A percentile compares a stretch with the other conserved stretches of the same genome.
phyloP scores from a whole-genome alignment of 495 filamentous ascomycete species.

The Podospora pseudoanserina region DNA sequence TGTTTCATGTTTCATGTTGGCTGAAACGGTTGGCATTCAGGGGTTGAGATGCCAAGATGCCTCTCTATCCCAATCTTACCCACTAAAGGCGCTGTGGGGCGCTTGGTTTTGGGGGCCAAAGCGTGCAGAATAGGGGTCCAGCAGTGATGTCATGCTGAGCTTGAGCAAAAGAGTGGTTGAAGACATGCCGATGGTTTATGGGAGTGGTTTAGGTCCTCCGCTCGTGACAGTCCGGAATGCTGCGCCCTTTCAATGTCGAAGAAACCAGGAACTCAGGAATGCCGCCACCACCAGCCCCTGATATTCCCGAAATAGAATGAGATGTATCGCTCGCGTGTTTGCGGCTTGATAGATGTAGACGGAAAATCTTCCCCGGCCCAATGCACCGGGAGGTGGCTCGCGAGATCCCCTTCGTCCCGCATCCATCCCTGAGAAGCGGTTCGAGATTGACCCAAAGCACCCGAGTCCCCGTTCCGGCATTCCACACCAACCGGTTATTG shows the following conservation, averaged over 20 bases:
- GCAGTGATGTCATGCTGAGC: not conserved
- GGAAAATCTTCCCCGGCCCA: not conserved
- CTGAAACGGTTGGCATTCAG: not conserved
- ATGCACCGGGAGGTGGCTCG: not conserved
- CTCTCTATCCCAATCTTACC: not conserved
- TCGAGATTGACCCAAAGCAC: not conserved
- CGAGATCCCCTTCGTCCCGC: not conserved
- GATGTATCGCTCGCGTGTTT: not conserved
- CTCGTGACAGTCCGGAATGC: not conserved
- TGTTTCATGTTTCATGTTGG: not conserved
- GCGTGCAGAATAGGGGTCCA: not conserved
- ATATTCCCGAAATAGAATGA: not conserved
- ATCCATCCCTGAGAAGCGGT: not conserved
- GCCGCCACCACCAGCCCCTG: not conserved
- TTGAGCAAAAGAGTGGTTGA: not conserved
- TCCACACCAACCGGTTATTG: not conserved
- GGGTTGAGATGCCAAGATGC: not conserved
- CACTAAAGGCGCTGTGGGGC: not conserved
- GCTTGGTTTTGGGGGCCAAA: not conserved
- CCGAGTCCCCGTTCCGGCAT: not conserved
- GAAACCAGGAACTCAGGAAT: not conserved
- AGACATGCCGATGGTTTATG: not conserved
- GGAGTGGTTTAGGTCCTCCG: not conserved
- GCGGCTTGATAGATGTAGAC: not conserved
- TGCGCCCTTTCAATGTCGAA: not conserved